Evolutionary conservation across 352 stramenopile species (phyloP).

Genomic region (Globisporangium cystogenes): DNA sequence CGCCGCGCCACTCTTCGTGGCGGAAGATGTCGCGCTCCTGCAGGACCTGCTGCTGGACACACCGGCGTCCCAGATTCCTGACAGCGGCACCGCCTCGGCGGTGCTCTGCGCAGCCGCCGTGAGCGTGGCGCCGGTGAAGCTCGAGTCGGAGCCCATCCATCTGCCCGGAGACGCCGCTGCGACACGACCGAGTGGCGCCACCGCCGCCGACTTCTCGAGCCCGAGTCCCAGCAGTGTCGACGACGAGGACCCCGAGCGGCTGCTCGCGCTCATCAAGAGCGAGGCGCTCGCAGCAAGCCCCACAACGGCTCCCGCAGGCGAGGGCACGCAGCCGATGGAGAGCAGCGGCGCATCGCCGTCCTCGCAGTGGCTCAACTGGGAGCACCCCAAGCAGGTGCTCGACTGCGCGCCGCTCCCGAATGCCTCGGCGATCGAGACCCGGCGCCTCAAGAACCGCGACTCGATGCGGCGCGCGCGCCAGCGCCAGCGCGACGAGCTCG

Average conservation of each 20-base stretch:
- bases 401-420: constrained; percentile 26
- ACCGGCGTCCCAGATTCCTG: not conserved
- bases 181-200: not conserved
- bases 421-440: constrained; percentile 25
- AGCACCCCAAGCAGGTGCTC: constrained; percentile 20
- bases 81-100: not conserved
- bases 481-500: constrained; percentile 37
- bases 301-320: not conserved
- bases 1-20: constrained; percentile 1
- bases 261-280: constrained; percentile 1
- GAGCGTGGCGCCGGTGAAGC: not conserved
- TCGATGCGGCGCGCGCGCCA: constrained; percentile 53
- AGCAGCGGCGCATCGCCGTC: constrained; percentile 3
- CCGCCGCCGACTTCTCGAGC: too few species aligned
- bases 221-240: constrained; percentile 4
- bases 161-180: not conserved
- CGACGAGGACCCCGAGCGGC: not conserved
- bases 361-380: constrained; percentile 45
- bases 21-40: constrained; percentile 11
- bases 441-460: constrained; percentile 46
- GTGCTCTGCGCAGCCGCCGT: not conserved
- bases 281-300: not conserved
- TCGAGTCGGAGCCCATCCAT: not conserved
- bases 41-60: constrained; percentile 10
- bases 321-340: not conserved